Evolutionary conservation across 495 filamentous ascomycete genomes (phyloP), one percentile per base, ranked within the genome.

Genomic region (Neurospora tetrasperma): DNA sequence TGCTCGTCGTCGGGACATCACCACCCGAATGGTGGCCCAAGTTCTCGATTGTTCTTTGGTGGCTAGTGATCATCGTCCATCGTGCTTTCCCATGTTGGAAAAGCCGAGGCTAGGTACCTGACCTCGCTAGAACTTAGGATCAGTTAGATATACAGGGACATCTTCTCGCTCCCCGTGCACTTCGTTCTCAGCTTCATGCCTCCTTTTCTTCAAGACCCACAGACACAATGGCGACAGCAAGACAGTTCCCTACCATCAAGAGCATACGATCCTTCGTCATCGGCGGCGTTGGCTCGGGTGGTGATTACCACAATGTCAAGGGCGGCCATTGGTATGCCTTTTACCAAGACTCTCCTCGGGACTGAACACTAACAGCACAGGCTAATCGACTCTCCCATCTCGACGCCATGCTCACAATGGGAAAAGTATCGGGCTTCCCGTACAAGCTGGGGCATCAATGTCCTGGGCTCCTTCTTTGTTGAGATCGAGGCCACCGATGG

Each of bases 401-500:
- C 94, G 0, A 97, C 93, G 16, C 94, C 94, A 1, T 96, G 95
- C 88, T 94, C 94, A 46, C 84, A 88, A 77, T 97, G 93, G 88
- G 91, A 94, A 73, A 84, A 95, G 76, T 97, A 97, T 82, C 89
- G 94, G 69, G 87, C 90, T 59, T 96, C 94, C 42, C 85, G 94
- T 71, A 97, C 94, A 46, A 94, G 91, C 76, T 97, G 94, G 93
- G 94, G 94, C 38, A 97, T 97, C 86, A 97, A 97, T 75, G 94
- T 97, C 10, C 81, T 97, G 73, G 94, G 94, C 23, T 97, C 94
- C 2, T 96, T 97, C 85, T 94, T 92, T 74, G 88, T 97, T n/a
- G 93, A 97, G 79, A 89, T 97, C 62, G 93, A 95, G 77, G 92
- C 92, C 11, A 91, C 88, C 5, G 92, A 97, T 86, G 94, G 94